A percentile compares a stretch with the other conserved stretches of the same genome.
Evolutionary conservation across 2,329 filamentous ascomycete genomes (phyloP).

Genomic region (Beauveria pseudobassiana): DNA sequence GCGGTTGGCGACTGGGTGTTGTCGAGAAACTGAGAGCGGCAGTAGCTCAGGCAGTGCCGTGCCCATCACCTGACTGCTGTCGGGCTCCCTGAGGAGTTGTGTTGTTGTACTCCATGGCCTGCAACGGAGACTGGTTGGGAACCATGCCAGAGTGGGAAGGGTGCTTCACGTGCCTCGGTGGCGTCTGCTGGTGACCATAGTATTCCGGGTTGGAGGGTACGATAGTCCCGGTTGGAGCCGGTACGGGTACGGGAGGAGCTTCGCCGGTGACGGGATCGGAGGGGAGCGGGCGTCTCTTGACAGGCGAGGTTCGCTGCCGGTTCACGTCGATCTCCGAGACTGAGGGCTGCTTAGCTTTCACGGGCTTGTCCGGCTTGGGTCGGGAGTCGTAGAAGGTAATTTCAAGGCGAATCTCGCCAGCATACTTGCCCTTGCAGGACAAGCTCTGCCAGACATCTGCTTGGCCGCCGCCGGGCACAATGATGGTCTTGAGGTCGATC

Average conservation of each 20-base stretch:
- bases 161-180: slow-evolving; percentile 38
- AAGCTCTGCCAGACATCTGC: slow-evolving; percentile 87
- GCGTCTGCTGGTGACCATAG: slow-evolving; percentile 32
- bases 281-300: slow-evolving; percentile 80
- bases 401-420: slow-evolving; percentile 88
- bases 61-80: slow-evolving; percentile 29
- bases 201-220: slow-evolving; percentile 29
- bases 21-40: slow-evolving; percentile 13
- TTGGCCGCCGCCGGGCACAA: slow-evolving; percentile 84
- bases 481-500: slow-evolving; percentile 74
- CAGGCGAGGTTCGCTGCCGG: slow-evolving; percentile 46
- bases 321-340: slow-evolving; percentile 27
- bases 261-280: slow-evolving; percentile 63
- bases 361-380: slow-evolving; percentile 68
- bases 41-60: slow-evolving; percentile 26
- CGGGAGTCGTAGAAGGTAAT: slow-evolving; percentile 92
- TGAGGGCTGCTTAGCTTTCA: slow-evolving; percentile 42
- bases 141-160: slow-evolving; percentile 31
- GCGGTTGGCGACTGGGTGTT: slow-evolving; percentile 22
- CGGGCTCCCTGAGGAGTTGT: slow-evolving; percentile 30
- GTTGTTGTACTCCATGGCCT: slow-evolving; percentile 42
- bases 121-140: slow-evolving; percentile 46
- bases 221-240: slow-evolving; percentile 16
- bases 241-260: slow-evolving; percentile 23
- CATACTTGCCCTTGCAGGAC: slow-evolving; percentile 87